Base-by-base conservation (phyloP, 495 filamentous ascomycete genomes). In the Physcia stellaris region DNA sequence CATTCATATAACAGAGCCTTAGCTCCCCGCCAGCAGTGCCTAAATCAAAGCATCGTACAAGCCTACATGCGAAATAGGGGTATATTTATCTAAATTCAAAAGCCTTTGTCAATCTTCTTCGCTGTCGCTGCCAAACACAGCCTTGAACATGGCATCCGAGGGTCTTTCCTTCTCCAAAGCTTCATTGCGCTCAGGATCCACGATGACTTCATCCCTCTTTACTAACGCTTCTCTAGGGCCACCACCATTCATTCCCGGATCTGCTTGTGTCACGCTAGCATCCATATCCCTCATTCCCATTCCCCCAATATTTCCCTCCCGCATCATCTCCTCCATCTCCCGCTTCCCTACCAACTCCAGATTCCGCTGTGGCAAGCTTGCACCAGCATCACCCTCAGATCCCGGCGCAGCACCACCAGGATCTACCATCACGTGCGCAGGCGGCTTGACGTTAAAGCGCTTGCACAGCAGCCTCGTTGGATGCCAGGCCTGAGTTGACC, bases 381-480 rank as follows among this genome's bases (percentile, higher is more conserved):
- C 37, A 10, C 50, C 42, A 23, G 42, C 39, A 12, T 46, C 18
- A 10, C 37, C 50, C 17, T 12, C 35, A 21, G 44, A 35, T n/a
- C 49, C 18, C 11, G 48, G 51, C 24, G 48, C 48, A 4, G 42
- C 49, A 16, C 52, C 26, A 5, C 42, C 37, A 12, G 71, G 66
- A 45, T 83, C 79, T 10, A 66, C 57, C 41, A 73, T 70, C 12
- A 83, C 79, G 62, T 85, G 73, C 9, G 66, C 68, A 0, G 86
- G 85, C 0, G 82, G 77, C 47, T 71, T 73, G 10, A 96, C 77
- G 48, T 84, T 83, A 49, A 96, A 94, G 15, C 90, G 68, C 58
- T 98, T 98, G 61, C 90, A 96, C 22, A 98, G 57, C 29, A 98
- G 57, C 35, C 86, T 66, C 6, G 80, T 75, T 10, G 92, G 90